These are phyloP conservation scores for Cairneyella variabilis DNA, from an alignment of 495 filamentous ascomycete genomes.

Conservation along the genomic window DNA sequence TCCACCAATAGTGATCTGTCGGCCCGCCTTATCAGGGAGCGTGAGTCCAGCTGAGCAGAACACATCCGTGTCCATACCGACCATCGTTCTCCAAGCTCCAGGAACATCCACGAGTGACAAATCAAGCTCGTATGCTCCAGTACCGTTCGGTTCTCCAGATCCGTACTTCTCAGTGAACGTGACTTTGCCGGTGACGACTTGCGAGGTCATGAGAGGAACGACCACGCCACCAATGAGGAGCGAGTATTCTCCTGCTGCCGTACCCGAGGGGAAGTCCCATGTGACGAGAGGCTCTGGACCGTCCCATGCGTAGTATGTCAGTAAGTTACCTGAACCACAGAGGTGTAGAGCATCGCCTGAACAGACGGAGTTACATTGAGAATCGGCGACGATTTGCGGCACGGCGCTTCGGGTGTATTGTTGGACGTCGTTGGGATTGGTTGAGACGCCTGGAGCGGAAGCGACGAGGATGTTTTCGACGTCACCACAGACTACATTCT, in stretches of 20 bases:
- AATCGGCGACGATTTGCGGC: conserved; percentile 33
- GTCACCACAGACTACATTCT: conserved; percentile 13
- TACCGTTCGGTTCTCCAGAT: conserved; percentile 53
- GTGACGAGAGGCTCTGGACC: conserved; percentile 21
- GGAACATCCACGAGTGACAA: conserved; percentile 25
- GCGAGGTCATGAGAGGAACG: conserved; percentile 57
- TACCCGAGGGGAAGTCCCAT: conserved; percentile 39
- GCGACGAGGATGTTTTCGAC: conserved; percentile 1
- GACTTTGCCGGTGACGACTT: conserved; percentile 57
- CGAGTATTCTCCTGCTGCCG: conserved; percentile 49
- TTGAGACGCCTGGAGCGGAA: not conserved
- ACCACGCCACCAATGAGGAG: conserved; percentile 54
- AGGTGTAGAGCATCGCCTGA: conserved; percentile 46
- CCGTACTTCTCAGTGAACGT: conserved; percentile 61
- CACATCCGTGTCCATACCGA: conserved; percentile 59
- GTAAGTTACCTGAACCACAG: conserved; percentile 51
- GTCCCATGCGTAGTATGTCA: conserved; percentile 43
- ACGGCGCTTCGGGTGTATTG: not conserved
- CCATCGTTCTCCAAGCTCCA: conserved; percentile 55
- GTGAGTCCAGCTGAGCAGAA: conserved; percentile 60
- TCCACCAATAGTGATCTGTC: conserved; percentile 61
- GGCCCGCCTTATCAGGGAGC: conserved; percentile 59
- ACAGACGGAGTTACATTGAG: conserved; percentile 52
- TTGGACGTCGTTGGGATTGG: conserved; percentile 1
- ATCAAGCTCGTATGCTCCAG: conserved; percentile 63